phyloP scores from a whole-genome alignment of 495 filamentous ascomycete species.

The Chaetomidium leptoderma region DNA sequence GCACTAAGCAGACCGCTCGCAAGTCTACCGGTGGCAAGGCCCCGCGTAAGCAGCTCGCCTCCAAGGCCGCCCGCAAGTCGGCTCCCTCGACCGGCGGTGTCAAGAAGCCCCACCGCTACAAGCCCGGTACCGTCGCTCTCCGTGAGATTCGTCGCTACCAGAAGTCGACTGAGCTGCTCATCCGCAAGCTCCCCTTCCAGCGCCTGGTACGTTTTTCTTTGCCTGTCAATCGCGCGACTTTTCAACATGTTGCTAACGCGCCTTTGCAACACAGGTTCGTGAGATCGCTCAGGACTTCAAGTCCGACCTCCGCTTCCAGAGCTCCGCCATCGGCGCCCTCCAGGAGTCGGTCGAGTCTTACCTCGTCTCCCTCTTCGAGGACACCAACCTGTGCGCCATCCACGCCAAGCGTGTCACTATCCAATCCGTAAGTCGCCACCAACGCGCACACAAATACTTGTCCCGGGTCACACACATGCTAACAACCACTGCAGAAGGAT shows the following conservation, averaged over 20 bases:
- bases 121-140: conserved; percentile 99
- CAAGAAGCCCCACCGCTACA: conserved; percentile 99
- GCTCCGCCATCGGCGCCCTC: conserved; percentile 97
- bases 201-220: conserved; percentile 62
- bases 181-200: conserved; percentile 99
- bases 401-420: conserved; percentile 99
- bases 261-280: conserved; percentile 57
- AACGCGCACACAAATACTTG: background rate
- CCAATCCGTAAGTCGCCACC: conserved; percentile 52
- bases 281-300: conserved; percentile 99
- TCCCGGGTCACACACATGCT: conserved; percentile 23
- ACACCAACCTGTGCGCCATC: conserved; percentile 99
- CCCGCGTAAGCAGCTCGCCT: conserved; percentile 89
- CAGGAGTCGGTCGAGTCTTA: conserved; percentile 99
- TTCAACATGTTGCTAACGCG: conserved; percentile 30
- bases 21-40: conserved; percentile 99
- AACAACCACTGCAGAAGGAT: conserved; percentile 64
- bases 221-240: background rate
- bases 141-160: conserved; percentile 99
- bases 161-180: conserved; percentile 99
- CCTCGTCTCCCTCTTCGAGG: conserved; percentile 99
- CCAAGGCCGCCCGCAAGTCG: conserved; percentile 53
- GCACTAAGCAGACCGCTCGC: conserved; percentile 99
- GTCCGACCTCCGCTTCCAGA: conserved; percentile 99
- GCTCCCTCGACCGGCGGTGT: conserved; percentile 65